Evolutionary conservation across 192 early-diverging fungal genomes (phyloP).

Genomic region (Mortierella antarctica): DNA sequence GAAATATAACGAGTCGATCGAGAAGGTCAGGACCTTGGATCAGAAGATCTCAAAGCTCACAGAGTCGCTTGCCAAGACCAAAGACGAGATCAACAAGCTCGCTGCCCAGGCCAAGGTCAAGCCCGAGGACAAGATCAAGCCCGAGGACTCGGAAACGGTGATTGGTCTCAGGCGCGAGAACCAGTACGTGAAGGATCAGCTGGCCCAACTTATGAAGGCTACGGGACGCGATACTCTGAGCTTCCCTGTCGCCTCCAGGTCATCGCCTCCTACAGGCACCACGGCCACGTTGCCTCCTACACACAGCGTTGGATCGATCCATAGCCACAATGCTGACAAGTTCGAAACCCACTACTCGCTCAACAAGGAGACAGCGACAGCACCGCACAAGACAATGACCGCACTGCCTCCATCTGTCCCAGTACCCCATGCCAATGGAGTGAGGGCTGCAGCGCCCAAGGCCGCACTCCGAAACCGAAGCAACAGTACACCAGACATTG

Average conservation of each 20-base stretch:
- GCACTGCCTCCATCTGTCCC: constrained; percentile 14
- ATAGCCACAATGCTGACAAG: constrained; percentile 34
- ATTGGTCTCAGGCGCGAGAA: constrained; percentile 78
- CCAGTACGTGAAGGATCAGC: constrained; percentile 73
- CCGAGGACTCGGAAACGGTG: constrained; percentile 72
- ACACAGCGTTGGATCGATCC: constrained; percentile 4
- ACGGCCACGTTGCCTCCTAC: constrained; percentile 6
- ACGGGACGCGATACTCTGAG: constrained; percentile 43
- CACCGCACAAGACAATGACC: constrained; percentile 23
- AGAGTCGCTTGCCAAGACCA: constrained; percentile 62
- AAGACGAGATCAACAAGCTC: constrained; percentile 75
- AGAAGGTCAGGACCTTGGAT: constrained; percentile 71
- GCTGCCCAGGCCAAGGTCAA: constrained; percentile 58
- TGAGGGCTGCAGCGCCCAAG: constrained; percentile 12
- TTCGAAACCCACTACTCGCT: constrained; percentile 58
- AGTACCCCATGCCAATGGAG: constrained; percentile 28
- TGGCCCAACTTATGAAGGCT: constrained; percentile 73
- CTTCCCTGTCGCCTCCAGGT: constrained; percentile 39
- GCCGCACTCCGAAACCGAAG: constrained; percentile 46
- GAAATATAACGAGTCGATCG: constrained; percentile 68
- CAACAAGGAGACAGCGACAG: constrained; percentile 54
- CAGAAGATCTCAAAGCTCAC: constrained; percentile 69
- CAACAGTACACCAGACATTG: constrained; percentile 61
- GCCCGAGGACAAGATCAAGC: constrained; percentile 68
- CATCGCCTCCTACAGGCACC: constrained; percentile 37